phyloP scores from a whole-genome alignment of 768 basidiomycete species.

The Sistotremastrum niveocremeum region DNA sequence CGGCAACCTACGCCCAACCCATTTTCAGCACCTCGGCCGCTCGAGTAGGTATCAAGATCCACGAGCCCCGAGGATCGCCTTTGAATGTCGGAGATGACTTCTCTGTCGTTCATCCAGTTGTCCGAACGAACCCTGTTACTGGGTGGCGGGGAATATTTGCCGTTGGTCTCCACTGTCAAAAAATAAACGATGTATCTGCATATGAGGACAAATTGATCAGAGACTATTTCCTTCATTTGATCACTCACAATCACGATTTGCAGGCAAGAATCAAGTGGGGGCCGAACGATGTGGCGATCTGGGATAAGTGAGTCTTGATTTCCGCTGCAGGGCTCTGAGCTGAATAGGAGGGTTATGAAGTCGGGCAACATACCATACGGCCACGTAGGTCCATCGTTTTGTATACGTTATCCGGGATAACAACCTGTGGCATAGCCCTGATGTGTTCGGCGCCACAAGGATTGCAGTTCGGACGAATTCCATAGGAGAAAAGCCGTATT shows the following conservation, averaged over 20 bases:
- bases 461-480: conserved; percentile 1
- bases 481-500: conserved; percentile 2
- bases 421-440: not conserved
- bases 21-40: conserved; percentile 18
- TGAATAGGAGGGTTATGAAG: not conserved
- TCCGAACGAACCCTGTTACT: conserved; percentile 19
- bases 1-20: conserved; percentile 18
- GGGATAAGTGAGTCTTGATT: conserved; percentile 8
- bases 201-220: not conserved
- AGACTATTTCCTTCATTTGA: conserved; percentile 1
- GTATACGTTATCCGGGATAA: not conserved
- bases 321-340: conserved; percentile 3
- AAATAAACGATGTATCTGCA: conserved; percentile 5
- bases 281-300: conserved; percentile 11
- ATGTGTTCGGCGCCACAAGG: not conserved
- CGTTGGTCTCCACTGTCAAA: conserved; percentile 2
- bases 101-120: conserved; percentile 17
- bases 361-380: conserved; percentile 1
- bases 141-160: conserved; percentile 8
- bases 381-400: not conserved
- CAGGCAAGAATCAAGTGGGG: conserved; percentile 10
- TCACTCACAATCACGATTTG: conserved; percentile 1
- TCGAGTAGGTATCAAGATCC: conserved; percentile 14
- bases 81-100: conserved; percentile 19
- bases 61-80: conserved; percentile 16